Evolutionary conservation across 768 basidiomycete species (phyloP).

Genomic region (Clitopilus hobsonii): DNA sequence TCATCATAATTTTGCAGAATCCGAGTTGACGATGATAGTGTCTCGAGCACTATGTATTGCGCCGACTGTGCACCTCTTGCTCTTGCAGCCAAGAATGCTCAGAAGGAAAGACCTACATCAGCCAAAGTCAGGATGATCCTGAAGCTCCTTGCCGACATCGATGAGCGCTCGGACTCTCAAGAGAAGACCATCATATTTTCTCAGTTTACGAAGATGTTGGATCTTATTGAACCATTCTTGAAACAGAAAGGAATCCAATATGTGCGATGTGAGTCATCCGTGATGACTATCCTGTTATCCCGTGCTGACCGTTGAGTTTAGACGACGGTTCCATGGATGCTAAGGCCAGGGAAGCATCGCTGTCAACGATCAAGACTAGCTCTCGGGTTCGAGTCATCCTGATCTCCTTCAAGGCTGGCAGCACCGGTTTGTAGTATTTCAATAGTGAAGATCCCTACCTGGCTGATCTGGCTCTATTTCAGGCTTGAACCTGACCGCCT

Average conservation of each 20-base stretch:
- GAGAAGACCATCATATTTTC: conserved; percentile 98
- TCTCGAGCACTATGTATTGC: conserved; percentile 50
- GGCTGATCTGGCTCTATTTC: conserved; percentile 1
- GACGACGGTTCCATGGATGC: conserved; percentile 88
- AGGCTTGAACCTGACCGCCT: conserved; percentile 89
- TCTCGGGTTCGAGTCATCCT: conserved; percentile 67
- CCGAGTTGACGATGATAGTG: conserved; percentile 15
- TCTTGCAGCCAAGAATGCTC: conserved; percentile 39
- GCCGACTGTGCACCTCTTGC: conserved; percentile 53
- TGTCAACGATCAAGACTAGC: conserved; percentile 67
- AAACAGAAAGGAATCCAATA: conserved; percentile 59
- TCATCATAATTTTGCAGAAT: neutral
- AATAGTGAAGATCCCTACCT: conserved; percentile 3
- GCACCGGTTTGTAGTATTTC: conserved; percentile 57
- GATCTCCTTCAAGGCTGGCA: conserved; percentile 95
- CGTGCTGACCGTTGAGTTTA: conserved; percentile 24
- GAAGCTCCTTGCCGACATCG: conserved; percentile 63
- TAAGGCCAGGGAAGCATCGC: conserved; percentile 67
- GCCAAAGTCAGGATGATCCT: conserved; percentile 87
- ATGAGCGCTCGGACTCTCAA: conserved; percentile 44
- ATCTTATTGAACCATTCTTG: conserved; percentile 85
- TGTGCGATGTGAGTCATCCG: conserved; percentile 71
- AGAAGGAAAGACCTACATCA: conserved; percentile 60
- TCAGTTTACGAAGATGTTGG: conserved; percentile 86
- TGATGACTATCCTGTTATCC: neutral